Conservation (phyloP, 78 protist species). For the Emiliania huxleyi region DNA sequence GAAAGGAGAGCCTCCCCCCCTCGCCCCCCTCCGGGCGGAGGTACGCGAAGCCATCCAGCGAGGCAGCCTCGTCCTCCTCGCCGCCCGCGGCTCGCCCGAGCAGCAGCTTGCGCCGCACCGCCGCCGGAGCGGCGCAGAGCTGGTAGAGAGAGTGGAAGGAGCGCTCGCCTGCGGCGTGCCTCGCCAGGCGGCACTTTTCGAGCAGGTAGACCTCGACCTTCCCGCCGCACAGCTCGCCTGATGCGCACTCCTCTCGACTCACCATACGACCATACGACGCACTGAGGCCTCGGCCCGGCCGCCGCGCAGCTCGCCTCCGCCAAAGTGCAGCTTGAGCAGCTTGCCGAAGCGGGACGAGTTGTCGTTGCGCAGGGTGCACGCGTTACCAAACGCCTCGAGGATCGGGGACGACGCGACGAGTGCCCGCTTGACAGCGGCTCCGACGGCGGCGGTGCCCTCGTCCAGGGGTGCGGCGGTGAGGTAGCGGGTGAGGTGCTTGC, state of each 20-base stretch:
- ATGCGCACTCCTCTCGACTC: too few species aligned
- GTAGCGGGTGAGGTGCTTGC: background rate
- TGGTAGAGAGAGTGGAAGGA: constrained; percentile 88
- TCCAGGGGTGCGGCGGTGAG: background rate
- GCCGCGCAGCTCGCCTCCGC: background rate
- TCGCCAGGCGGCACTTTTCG: constrained; percentile 80
- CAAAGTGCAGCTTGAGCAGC: background rate
- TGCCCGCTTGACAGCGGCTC: background rate
- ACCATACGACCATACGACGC: too few species aligned
- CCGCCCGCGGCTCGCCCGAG: constrained; percentile 34
- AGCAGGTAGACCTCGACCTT: constrained; percentile 55
- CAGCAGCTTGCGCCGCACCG: constrained; percentile 40
- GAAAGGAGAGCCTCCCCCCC: too few species aligned
- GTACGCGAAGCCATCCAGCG: too few species aligned
- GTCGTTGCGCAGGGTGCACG: constrained; percentile 80
- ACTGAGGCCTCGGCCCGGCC: background rate
- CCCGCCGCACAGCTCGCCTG: constrained; percentile 34
- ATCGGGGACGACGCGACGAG: constrained; percentile 76
- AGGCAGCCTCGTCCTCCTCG: background rate
- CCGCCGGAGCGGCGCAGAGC: background rate
- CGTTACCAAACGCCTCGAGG: constrained; percentile 93
- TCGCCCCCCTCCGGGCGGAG: too few species aligned
- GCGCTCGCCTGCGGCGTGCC: constrained; percentile 79
- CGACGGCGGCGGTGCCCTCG: background rate
- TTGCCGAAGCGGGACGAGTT: constrained; percentile 83